Base-by-base conservation (phyloP, 1,284 basidiomycete species). In the Cystobasidium sp. region DNA sequence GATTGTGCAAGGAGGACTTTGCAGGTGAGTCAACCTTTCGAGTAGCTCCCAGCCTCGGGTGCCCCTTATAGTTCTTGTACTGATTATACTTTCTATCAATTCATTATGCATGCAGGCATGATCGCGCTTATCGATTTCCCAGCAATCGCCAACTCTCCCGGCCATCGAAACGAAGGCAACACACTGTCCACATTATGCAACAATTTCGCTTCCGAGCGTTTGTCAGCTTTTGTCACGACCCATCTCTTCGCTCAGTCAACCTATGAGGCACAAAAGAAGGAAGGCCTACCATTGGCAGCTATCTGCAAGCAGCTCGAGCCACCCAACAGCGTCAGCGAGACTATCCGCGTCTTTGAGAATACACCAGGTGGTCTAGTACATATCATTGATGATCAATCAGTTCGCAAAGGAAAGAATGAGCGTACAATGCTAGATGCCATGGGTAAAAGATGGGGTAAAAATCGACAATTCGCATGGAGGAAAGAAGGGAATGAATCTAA, bases 321-420 rank as follows among this genome's bases (percentile, higher is more conserved):
- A 12, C 63, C 70, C 9, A 62, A 62, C 12, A 86, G 88, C 7
- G 70, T 73, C 24, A 83, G 90, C 16, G 94, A 98, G 81, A 93
- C 92, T 78, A 83, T 98, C 44, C 89, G 92, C 12, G 85, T 99
- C 59, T 84, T 99, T 55, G 90, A 93, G 79, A 91, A 94, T 81
- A 86, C 87, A 77, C 94, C 93, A 1, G 93, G 93, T 16, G 96
- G 97, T 4, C 86, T 99, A 43, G 89, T 97, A 67, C 93, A 96
- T 81, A 98, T 98, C 82, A 93, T 98, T 89, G 95, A 98, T 81
- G 96, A 99, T 81, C 94, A 97, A 83, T 91, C 94, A 10, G 87
- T 90, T 18, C 87, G 91, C 52, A 87, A 88, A 76, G 94, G 94
- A 84, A 96, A 95, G 88, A 94, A 90, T 7, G 93, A 97, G 80